Percentiles rank a stretch among this genome's conserved stretches.
Conservation (phyloP, 1,139 yeast genomes). For the Taphrina confusa region DNA sequence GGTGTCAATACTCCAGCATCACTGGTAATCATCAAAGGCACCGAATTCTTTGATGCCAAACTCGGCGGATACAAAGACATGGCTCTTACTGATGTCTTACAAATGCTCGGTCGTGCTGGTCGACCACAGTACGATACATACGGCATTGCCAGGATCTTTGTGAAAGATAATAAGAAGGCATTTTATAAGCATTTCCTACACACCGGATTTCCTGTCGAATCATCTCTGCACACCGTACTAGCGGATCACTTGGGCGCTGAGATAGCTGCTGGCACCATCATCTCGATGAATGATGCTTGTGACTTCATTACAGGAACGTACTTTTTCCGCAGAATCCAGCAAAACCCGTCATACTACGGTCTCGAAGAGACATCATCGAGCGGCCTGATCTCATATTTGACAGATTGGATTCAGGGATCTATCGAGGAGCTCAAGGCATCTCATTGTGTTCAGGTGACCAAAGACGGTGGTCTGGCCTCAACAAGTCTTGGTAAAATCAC, state of each 20-base stretch:
- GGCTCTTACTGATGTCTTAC: conserved; percentile 89
- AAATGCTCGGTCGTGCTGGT: conserved; percentile 76
- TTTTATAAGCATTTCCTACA: conserved; percentile 93
- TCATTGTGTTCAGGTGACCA: conserved; percentile 62
- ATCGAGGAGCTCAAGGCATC: conserved; percentile 70
- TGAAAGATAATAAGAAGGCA: conserved; percentile 86
- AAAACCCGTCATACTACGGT: conserved; percentile 93
- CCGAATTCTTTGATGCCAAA: conserved; percentile 82
- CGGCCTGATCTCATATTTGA: conserved; percentile 69
- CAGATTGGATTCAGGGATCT: conserved; percentile 69
- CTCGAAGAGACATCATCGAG: conserved; percentile 68
- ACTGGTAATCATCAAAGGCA: conserved; percentile 89
- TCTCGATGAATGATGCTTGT: conserved; percentile 80
- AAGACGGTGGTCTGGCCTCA: conserved; percentile 38
- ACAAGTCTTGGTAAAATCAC: conserved; percentile 85
- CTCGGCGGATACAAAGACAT: conserved; percentile 78
- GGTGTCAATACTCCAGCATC: conserved; percentile 97
- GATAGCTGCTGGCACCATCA: conserved; percentile 82
- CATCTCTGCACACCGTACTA: conserved; percentile 85
- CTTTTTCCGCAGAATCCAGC: conserved; percentile 86
- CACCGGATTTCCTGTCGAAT: conserved; percentile 96
- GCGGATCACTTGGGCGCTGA: conserved; percentile 98
- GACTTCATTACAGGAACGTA: conserved; percentile 96
- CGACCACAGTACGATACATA: conserved; percentile 95
- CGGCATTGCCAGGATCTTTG: conserved; percentile 92